Conservation (phyloP, 2,329 filamentous ascomycete species). For the Pseudocercospora pini-densiflorae region DNA sequence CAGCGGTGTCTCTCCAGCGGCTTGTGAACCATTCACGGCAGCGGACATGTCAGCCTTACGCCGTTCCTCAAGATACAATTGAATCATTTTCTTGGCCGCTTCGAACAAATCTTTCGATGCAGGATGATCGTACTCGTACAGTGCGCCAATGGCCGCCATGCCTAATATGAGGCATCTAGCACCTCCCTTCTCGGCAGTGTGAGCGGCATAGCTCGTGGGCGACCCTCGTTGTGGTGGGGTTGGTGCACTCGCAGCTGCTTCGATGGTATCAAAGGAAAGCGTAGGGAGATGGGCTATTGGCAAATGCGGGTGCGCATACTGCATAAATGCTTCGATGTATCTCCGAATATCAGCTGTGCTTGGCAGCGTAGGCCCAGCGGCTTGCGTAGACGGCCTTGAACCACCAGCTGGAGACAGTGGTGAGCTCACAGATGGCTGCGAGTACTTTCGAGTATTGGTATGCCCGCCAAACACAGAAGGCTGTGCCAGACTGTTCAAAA, state of each 20-base stretch:
- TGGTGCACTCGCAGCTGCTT: constrained; percentile 63
- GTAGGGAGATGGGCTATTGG: constrained; percentile 95
- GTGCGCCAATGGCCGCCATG: constrained; percentile 82
- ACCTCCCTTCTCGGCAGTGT: constrained; percentile 68
- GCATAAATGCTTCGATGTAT: constrained; percentile 87
- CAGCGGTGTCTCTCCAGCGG: constrained; percentile 67
- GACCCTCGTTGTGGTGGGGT: constrained; percentile 37
- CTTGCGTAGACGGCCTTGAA: constrained; percentile 38
- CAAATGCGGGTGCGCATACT: constrained; percentile 90
- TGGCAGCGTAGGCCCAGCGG: constrained; percentile 64
- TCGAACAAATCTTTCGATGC: constrained; percentile 87
- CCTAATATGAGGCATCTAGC: constrained; percentile 85
- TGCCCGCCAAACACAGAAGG: constrained; percentile 57
- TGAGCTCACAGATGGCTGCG: constrained; percentile 61
- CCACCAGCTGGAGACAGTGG: constrained; percentile 48
- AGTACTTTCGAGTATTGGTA: constrained; percentile 59
- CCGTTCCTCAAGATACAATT: constrained; percentile 87
- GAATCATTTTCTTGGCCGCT: constrained; percentile 93
- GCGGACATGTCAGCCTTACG: constrained; percentile 79
- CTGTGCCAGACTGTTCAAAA: constrained; percentile 65
- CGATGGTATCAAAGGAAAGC: constrained; percentile 82
- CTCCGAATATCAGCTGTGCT: constrained; percentile 85
- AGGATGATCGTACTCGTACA: constrained; percentile 83
- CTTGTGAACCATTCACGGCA: constrained; percentile 54
- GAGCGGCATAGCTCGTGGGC: constrained; percentile 56